Percentiles rank a stretch among this genome's conserved stretches.
These are phyloP conservation scores for Phoenix roebelenii DNA, from an alignment of 176 grass and related monocot species.

Conservation along the genomic window DNA sequence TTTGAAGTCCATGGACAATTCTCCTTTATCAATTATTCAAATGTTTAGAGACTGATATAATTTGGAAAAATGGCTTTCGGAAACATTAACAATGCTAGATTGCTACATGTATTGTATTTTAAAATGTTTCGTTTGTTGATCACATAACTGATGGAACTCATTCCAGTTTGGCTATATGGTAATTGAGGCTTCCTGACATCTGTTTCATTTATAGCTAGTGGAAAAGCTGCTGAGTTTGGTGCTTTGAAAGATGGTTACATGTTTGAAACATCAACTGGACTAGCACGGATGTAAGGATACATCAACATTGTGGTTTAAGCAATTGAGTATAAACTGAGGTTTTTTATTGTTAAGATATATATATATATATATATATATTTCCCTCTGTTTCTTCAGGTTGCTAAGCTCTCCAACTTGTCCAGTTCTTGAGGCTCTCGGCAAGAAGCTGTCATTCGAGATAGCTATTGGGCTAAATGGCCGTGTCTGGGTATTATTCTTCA, in stretches of 20 bases:
- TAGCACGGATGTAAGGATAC: slow-evolving; percentile 72
- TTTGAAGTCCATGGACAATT: no score
- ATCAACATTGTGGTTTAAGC: not conserved
- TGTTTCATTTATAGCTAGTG: slow-evolving; percentile 37
- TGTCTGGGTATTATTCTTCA: slow-evolving; percentile 56
- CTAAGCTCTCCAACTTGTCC: slow-evolving; percentile 79
- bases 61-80: no score
- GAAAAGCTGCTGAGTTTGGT: slow-evolving; percentile 85
- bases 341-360: not conserved
- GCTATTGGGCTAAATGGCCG: slow-evolving; percentile 87
- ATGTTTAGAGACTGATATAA: no score
- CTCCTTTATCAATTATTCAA: no score
- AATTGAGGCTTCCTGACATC: not conserved
- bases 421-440: slow-evolving; percentile 72
- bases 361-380: slow-evolving; percentile 2
- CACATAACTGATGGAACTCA: no score
- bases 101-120: no score
- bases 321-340: no score
- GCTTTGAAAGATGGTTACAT: slow-evolving; percentile 71
- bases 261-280: slow-evolving; percentile 88
- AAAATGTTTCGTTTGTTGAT: no score
- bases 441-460: slow-evolving; percentile 70
- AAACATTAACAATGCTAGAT: no score
- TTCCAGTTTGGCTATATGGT: not conserved
- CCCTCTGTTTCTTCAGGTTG: slow-evolving; percentile 42